phyloP scores from a whole-genome alignment of 2,329 filamentous ascomycete species.

The Fusarium ambrosium region DNA sequence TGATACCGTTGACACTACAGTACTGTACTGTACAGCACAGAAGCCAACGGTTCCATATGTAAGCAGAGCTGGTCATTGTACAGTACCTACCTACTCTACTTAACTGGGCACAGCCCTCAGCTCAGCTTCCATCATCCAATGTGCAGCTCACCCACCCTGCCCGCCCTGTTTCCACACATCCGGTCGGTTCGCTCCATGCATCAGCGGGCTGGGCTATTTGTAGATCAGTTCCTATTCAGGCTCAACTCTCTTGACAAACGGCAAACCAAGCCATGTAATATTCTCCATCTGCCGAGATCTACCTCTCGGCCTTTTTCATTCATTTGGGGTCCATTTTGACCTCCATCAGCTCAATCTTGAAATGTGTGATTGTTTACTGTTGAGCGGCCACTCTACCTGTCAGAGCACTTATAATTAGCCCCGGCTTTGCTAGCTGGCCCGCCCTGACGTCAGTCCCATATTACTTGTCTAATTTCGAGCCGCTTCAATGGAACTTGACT shows the following conservation, averaged over 20 bases:
- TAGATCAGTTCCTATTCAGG: conserved; percentile 29
- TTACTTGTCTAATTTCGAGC: conserved; percentile 7
- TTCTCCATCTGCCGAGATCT: conserved; percentile 38
- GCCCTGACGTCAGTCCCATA: conserved; percentile 40
- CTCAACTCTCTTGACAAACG: neutral
- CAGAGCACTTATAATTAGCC: neutral
- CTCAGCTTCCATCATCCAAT: neutral
- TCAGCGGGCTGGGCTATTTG: conserved; percentile 2
- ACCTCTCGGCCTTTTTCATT: conserved; percentile 22
- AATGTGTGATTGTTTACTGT: neutral
- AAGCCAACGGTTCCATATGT: neutral
- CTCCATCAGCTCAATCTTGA: neutral
- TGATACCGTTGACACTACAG: neutral
- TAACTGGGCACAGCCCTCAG: neutral
- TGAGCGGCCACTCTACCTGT: neutral
- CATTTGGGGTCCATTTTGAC: conserved; percentile 25
- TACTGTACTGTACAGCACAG: neutral
- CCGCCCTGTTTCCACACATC: conserved; percentile 21
- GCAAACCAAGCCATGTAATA: conserved; percentile 18
- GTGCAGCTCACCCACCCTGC: neutral
- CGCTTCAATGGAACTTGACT: conserved; percentile 2
- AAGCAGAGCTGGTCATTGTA: neutral
- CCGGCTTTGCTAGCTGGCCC: conserved; percentile 17
- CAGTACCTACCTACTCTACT: no score
- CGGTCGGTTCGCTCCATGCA: conserved; percentile 13